Base-by-base conservation (phyloP, 2,329 filamentous ascomycete genomes). In the Sporothrix schenckii region DNA sequence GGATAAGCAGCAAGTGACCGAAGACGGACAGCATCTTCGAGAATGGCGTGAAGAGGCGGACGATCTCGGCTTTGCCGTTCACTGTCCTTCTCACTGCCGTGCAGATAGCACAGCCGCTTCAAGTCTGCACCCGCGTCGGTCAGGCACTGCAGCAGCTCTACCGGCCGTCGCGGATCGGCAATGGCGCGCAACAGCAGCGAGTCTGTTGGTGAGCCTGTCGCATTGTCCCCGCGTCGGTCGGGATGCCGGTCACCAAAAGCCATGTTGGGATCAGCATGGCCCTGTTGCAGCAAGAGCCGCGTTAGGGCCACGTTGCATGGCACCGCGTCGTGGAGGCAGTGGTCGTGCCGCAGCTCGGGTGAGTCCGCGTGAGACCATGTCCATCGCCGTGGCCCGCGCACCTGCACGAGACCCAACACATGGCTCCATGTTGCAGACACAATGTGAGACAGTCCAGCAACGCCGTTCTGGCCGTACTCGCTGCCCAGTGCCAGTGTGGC, bases 111-210 rank as follows among this genome's bases (percentile, higher is more conserved):
- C 44, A 24, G 52, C 19, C 7, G 41, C 44, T 41, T 24, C 3
- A 72, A 19, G 60, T 68, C 49, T 3, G 61, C 69, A 0, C 71
- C 71, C 3, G 69, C 69, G 24, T 70, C 68, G 5, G 67, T 67
- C 7, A 72, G 58, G n/a, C 67, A 70, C 7, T 60, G 69, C 41
- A 72, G 58, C 63, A 72, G 52, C 41, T 72, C 69, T 14, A 70
- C 56, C 0, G 72, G 69, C 56, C 58, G 41, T 9, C 69, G 72
- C 9, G 44, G 60, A 10, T 72, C 66, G 21, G 63, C 41, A 24
- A 72, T 65, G 27, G 70, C 72, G 16, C 63, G 68, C 54, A 66
- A 5, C 30, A 60, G 49, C 4, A 70, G 50, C 49, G 68, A 58
- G n/a, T 50, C 53, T 5, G 16, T 14, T 19, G 19, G n/a, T 4